Percentiles rank a stretch among this genome's conserved stretches.
phyloP scores from a whole-genome alignment of 2,329 filamentous ascomycete genomes.

The Colletotrichum liriopes region DNA sequence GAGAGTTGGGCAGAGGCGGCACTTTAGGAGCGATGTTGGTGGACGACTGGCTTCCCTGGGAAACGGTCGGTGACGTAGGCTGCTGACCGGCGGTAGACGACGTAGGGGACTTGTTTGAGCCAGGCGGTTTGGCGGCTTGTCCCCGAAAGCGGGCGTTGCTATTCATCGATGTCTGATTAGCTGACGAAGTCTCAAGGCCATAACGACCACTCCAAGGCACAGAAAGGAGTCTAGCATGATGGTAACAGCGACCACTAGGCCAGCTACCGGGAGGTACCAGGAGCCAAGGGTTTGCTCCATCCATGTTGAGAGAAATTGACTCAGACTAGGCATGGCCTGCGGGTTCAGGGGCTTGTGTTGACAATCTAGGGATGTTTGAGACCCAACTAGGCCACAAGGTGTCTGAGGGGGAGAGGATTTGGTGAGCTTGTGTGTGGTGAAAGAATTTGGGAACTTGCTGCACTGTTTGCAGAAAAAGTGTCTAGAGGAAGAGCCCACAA shows the following conservation, averaged over 20 bases:
- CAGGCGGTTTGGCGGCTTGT: constrained; percentile 66
- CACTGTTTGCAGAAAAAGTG: neutral
- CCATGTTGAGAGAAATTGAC: constrained; percentile 18
- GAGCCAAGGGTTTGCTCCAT: constrained; percentile 9
- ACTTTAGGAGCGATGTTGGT: constrained; percentile 70
- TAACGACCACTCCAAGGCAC: constrained; percentile 12
- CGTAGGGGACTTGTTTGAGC: constrained; percentile 68
- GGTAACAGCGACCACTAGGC: constrained; percentile 27
- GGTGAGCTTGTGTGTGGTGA: neutral
- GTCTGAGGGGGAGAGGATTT: neutral
- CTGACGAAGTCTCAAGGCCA: constrained; percentile 40
- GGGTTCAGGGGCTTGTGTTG: constrained; percentile 16
- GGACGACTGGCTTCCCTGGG: constrained; percentile 67
- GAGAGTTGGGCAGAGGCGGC: constrained; percentile 74
- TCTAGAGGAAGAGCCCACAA: neutral
- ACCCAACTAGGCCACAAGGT: constrained; percentile 21
- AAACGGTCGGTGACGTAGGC: constrained; percentile 63
- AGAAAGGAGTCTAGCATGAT: constrained; percentile 7
- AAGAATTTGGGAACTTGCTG: neutral
- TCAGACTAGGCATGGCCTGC: constrained; percentile 27
- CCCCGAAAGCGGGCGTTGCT: constrained; percentile 74
- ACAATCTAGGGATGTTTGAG: constrained; percentile 38
- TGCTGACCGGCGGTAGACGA: constrained; percentile 64
- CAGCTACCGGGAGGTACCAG: constrained; percentile 1
- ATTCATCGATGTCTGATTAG: constrained; percentile 46